Conservation (phyloP, 2,329 filamentous ascomycete genomes). For the Monosporascus sp. region DNA sequence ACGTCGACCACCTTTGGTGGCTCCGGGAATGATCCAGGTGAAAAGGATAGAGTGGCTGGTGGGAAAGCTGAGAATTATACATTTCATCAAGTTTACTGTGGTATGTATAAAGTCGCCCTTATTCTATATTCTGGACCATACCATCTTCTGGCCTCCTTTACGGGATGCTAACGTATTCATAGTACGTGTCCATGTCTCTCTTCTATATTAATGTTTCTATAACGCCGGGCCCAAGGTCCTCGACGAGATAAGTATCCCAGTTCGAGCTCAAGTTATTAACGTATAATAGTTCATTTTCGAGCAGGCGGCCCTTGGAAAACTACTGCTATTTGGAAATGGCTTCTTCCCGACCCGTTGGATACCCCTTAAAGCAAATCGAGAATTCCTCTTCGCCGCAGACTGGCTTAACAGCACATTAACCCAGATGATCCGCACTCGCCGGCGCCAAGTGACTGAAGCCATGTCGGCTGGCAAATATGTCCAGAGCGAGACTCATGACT, state of each 20-base stretch:
- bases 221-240: no score
- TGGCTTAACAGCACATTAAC: conserved; percentile 8
- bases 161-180: no score
- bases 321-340: conserved; percentile 7
- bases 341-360: conserved; percentile 12
- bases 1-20: not conserved
- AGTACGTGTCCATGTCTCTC: no score
- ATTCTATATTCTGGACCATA: no score
- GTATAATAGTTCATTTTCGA: conserved; percentile 1
- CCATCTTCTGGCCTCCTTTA: no score
- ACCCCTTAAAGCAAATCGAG: conserved; percentile 7
- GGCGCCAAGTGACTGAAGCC: not conserved
- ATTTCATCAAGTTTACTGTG: conserved; percentile 9
- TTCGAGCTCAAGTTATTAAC: no score
- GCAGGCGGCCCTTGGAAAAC: conserved; percentile 1
- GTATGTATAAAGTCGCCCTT: no score
- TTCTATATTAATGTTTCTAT: no score
- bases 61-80: not conserved
- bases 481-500: conserved; percentile 1
- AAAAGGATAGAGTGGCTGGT: no score
- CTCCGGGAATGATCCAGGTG: no score
- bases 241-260: no score
- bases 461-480: conserved; percentile 1
- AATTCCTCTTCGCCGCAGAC: conserved; percentile 5
- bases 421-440: not conserved